These are phyloP conservation scores for Fusarium buxicola DNA, from an alignment of 2,329 filamentous ascomycete species.

Conservation along the genomic window DNA sequence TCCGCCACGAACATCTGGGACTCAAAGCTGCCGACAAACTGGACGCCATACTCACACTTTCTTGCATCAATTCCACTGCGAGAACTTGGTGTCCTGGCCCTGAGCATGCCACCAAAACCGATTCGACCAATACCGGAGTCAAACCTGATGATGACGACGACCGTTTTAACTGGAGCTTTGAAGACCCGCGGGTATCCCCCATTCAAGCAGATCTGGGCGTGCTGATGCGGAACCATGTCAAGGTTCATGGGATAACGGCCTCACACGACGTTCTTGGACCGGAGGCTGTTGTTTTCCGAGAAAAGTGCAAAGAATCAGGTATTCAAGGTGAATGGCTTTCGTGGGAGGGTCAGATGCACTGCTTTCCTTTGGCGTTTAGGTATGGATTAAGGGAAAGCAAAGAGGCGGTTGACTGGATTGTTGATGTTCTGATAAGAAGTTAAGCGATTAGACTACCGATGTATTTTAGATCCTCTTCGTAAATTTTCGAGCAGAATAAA, in stretches of 20 bases:
- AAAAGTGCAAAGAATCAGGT: conserved; percentile 56
- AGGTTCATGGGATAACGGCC: conserved; percentile 64
- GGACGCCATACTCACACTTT: conserved; percentile 43
- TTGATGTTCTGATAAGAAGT: conserved; percentile 20
- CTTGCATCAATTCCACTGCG: conserved; percentile 41
- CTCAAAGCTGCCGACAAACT: conserved; percentile 32
- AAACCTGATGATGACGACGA: not conserved
- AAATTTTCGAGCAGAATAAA: not conserved
- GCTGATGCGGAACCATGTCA: conserved; percentile 50
- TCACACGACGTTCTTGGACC: conserved; percentile 65
- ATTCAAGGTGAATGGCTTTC: conserved; percentile 66
- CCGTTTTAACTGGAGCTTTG: conserved; percentile 32
- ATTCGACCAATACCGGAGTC: not conserved
- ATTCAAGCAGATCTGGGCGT: conserved; percentile 56
- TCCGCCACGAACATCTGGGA: conserved; percentile 37
- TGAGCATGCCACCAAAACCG: not conserved
- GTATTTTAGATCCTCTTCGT: not conserved
- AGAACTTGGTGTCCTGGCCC: conserved; percentile 38
- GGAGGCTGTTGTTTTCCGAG: conserved; percentile 61
- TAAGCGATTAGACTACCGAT: conserved; percentile 1
- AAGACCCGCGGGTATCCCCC: conserved; percentile 62
- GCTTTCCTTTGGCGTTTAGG: conserved; percentile 63
- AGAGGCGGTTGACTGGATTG: conserved; percentile 36
- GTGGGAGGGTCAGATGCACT: conserved; percentile 72
- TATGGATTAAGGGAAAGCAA: conserved; percentile 61